Percentiles rank a stretch among this genome's conserved stretches.
Conservation (phyloP, 2,329 filamentous ascomycete genomes). For the Geosmithia morbida region DNA sequence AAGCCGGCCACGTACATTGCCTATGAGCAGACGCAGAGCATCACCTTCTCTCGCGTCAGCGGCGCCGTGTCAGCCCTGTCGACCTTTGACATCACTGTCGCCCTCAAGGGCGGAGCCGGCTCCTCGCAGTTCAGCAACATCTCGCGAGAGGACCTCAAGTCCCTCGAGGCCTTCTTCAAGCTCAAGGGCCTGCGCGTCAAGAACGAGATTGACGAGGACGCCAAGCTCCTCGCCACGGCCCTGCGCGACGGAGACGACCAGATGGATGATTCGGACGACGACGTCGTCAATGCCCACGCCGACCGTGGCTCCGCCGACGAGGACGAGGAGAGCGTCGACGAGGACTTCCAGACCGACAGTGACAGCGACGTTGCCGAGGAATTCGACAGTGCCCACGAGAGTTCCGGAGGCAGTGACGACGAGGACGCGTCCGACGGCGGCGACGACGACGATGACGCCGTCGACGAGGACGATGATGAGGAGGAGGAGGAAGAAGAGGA, state of each 20-base stretch:
- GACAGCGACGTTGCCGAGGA: constrained; percentile 96
- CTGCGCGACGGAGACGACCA: constrained; percentile 54
- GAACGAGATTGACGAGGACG: constrained; percentile 97
- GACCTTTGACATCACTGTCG: constrained; percentile 93
- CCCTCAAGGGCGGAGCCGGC: constrained; percentile 71
- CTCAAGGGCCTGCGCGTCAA: constrained; percentile 89
- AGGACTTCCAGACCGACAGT: constrained; percentile 86
- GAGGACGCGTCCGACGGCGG: constrained; percentile 34
- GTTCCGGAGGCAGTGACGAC: constrained; percentile 51
- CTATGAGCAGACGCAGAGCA: constrained; percentile 80
- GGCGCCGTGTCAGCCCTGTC: constrained; percentile 87
- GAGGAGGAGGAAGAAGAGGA: constrained; percentile 24
- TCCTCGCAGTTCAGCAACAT: constrained; percentile 99
- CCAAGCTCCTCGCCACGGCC: constrained; percentile 64
- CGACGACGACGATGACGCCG: constrained; percentile 26
- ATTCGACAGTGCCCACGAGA: constrained; percentile 84
- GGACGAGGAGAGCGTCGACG: constrained; percentile 87
- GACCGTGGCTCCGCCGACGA: constrained; percentile 90
- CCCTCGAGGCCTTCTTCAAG: constrained; percentile 95
- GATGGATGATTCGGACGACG: constrained; percentile 73
- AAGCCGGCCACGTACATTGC: constrained; percentile 96
- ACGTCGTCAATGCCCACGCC: constrained; percentile 52
- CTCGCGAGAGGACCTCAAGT: constrained; percentile 93
- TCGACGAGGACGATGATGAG: constrained; percentile 24
- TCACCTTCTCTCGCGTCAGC: constrained; percentile 92